Conservation (phyloP, 139 green algal species). For the Pleodorina starrii region DNA sequence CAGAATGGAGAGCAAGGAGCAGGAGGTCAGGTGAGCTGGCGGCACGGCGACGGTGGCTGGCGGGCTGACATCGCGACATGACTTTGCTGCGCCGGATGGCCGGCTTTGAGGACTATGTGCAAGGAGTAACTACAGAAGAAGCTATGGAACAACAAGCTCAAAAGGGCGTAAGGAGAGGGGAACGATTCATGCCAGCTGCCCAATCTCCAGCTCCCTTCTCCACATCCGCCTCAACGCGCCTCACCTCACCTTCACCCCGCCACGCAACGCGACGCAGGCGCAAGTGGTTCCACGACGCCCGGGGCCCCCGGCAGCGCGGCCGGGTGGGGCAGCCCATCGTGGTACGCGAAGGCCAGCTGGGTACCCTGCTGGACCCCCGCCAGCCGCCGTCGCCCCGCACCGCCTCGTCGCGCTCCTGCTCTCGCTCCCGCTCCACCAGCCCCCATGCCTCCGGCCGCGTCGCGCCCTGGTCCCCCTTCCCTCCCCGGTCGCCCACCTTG, state of each 20-base stretch:
- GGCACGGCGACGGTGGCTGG: no score
- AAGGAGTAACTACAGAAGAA: neutral
- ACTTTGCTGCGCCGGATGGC: neutral
- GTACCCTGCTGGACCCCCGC: no score
- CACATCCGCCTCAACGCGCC: neutral
- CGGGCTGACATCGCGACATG: no score
- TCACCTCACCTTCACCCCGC: neutral
- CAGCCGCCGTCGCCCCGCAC: slow-evolving; percentile 9
- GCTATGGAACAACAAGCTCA: no score
- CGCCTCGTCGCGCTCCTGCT: neutral
- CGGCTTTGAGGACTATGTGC: neutral
- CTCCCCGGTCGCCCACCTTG: neutral
- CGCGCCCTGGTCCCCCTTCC: neutral
- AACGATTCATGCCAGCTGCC: no score
- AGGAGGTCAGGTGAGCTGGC: slow-evolving; percentile 37
- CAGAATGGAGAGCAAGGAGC: slow-evolving; percentile 55
- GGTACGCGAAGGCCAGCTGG: slow-evolving; percentile 10
- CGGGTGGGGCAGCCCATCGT: slow-evolving; percentile 13
- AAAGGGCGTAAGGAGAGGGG: no score
- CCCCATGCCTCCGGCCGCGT: neutral
- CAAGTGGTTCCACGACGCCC: slow-evolving; percentile 27
- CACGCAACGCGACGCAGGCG: neutral
- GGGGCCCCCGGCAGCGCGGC: neutral
- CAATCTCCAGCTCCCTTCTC: no score
- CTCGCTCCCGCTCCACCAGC: neutral